Percentiles rank a stretch among this genome's conserved stretches.
Evolutionary conservation across 805 yeast genomes (phyloP).

Genomic region (Tetrapisispora nanseiensis): DNA sequence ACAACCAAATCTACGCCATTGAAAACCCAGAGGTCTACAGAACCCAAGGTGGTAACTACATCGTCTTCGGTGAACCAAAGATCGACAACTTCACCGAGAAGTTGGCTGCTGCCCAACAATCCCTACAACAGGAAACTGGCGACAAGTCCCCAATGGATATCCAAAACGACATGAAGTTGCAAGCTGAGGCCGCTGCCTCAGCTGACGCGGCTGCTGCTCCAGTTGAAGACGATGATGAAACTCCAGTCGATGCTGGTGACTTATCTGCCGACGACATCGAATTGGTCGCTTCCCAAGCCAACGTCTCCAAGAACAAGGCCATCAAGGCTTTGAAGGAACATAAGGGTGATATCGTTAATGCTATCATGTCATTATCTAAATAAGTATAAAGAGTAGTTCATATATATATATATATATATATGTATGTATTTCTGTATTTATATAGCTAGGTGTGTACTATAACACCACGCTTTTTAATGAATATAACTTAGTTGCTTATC

Average conservation of each 20-base stretch:
- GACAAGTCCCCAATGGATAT: conserved; percentile 64
- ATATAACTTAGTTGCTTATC: too few species aligned
- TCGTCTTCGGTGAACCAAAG: conserved; percentile 97
- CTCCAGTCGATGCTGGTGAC: conserved; percentile 77
- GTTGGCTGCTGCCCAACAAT: conserved; percentile 69
- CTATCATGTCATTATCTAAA: conserved; percentile 71
- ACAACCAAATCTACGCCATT: conserved; percentile 84
- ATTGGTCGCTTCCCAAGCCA: conserved; percentile 85
- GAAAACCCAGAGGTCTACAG: conserved; percentile 92
- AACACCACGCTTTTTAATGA: too few species aligned
- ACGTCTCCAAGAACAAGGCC: conserved; percentile 82
- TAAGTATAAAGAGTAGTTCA: conserved; percentile 7
- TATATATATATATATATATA: not conserved
- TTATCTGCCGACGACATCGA: conserved; percentile 73
- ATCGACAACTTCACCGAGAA: conserved; percentile 87
- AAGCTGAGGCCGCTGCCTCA: conserved; percentile 36
- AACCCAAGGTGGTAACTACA: conserved; percentile 85
- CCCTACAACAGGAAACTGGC: conserved; percentile 35
- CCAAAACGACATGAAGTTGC: conserved; percentile 72
- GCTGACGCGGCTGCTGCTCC: conserved; percentile 23
- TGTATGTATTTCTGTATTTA: too few species aligned
- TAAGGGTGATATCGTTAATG: conserved; percentile 90
- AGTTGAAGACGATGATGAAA: conserved; percentile 48
- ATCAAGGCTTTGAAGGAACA: conserved; percentile 81
- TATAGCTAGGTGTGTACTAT: too few species aligned